Percentiles rank a stretch among this genome's conserved stretches.
Evolutionary conservation across 2,329 filamentous ascomycete genomes (phyloP).

Genomic region (Fragosphaeria purpurea): DNA sequence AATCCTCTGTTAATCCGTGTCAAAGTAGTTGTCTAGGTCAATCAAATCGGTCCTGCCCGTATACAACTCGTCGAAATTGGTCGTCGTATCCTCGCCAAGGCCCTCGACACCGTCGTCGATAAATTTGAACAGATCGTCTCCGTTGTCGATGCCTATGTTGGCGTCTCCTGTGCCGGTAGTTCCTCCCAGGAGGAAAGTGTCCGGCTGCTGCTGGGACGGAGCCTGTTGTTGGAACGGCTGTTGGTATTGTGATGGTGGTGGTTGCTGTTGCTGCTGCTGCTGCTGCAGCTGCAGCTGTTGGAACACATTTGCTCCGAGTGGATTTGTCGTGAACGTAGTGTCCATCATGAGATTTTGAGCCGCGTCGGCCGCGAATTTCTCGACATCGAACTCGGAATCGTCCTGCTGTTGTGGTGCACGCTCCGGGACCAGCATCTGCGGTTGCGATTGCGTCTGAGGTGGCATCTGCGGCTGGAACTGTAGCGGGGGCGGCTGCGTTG

Average conservation of each 20-base stretch:
- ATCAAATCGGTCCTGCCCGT: slow-evolving; percentile 35
- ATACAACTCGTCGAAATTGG: slow-evolving; percentile 41
- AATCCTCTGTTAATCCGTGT: slow-evolving; percentile 1
- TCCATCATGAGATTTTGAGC: slow-evolving; percentile 17
- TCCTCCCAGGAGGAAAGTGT: slow-evolving; percentile 9
- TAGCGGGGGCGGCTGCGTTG: slow-evolving; percentile 8
- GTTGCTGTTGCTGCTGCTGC: not conserved
- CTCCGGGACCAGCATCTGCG: not conserved
- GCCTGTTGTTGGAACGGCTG: slow-evolving; percentile 3
- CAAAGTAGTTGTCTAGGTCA: slow-evolving; percentile 14
- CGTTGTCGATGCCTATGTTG: slow-evolving; percentile 14
- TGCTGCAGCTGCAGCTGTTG: not conserved
- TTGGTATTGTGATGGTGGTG: not conserved
- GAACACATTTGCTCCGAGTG: not conserved
- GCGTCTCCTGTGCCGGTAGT: not conserved
- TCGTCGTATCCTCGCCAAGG: slow-evolving; percentile 26
- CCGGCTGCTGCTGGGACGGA: slow-evolving; percentile 10
- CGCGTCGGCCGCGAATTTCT: slow-evolving; percentile 28
- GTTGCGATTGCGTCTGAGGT: not conserved
- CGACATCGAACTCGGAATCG: slow-evolving; percentile 35
- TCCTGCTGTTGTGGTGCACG: slow-evolving; percentile 1
- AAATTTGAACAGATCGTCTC: slow-evolving; percentile 39
- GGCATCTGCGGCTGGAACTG: not conserved
- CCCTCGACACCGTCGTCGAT: slow-evolving; percentile 31
- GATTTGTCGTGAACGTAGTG: slow-evolving; percentile 2